Percentiles rank a stretch among this genome's conserved stretches.
phyloP scores from a whole-genome alignment of 345 rosid species.

The Xanthoceras sorbifolium region DNA sequence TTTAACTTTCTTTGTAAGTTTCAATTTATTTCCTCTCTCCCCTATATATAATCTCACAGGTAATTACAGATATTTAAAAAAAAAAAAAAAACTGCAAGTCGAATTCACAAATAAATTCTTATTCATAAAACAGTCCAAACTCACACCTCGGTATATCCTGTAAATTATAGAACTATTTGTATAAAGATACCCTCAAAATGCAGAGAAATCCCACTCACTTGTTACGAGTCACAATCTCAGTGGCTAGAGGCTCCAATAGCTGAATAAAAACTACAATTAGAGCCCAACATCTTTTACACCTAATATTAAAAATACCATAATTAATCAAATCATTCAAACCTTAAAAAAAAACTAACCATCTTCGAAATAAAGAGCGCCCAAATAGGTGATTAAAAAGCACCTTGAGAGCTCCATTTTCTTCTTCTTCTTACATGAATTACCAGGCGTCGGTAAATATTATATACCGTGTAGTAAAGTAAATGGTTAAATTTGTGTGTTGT shows the following conservation, averaged over 20 bases:
- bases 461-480: not conserved
- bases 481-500: not conserved
- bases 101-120: not conserved
- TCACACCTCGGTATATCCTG: not conserved
- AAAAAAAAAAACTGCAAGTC: not conserved
- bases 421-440: not conserved
- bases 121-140: not conserved
- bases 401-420: not conserved
- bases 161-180: not conserved
- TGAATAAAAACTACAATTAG: slow-evolving; percentile 3
- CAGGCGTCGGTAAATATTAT: not conserved
- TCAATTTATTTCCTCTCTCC: too few species aligned
- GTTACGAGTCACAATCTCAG: not conserved
- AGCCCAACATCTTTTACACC: not conserved
- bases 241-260: not conserved
- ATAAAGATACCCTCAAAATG: not conserved
- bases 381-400: slow-evolving; percentile 1
- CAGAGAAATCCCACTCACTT: not conserved
- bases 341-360: not conserved
- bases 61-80: too few species aligned
- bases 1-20: too few species aligned
- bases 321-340: not conserved
- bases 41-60: too few species aligned
- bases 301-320: not conserved
- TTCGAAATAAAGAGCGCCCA: not conserved